Evolutionary conservation across 2,329 filamentous ascomycete genomes (phyloP).

Genomic region (Colletotrichum trifolii): DNA sequence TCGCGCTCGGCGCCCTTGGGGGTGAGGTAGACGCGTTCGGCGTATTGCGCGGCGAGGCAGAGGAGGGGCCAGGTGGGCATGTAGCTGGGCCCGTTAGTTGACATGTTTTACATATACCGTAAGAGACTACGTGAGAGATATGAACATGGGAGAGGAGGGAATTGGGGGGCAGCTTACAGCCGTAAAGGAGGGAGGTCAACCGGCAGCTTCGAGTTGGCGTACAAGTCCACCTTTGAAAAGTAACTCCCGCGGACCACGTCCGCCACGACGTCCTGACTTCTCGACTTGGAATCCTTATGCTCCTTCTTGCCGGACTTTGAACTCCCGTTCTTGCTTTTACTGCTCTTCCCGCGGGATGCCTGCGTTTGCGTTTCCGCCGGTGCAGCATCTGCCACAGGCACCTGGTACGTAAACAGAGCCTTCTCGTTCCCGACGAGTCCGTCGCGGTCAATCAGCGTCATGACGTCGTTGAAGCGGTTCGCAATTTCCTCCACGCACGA

Average conservation of each 20-base stretch:
- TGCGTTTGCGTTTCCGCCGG: no score
- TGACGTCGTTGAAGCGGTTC: constrained; percentile 72
- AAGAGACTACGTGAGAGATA: no score
- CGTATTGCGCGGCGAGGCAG: constrained; percentile 82
- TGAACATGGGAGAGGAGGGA: background rate
- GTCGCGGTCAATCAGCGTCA: constrained; percentile 79
- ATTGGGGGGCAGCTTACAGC: constrained; percentile 60
- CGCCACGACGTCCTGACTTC: constrained; percentile 35
- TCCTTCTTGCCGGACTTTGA: background rate
- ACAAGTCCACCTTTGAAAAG: constrained; percentile 82
- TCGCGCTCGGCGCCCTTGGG: constrained; percentile 72
- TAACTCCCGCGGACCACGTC: constrained; percentile 37
- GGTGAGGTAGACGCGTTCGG: constrained; percentile 77
- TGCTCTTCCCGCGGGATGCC: constrained; percentile 25
- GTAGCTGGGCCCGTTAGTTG: constrained; percentile 61
- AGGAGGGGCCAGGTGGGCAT: constrained; percentile 81
- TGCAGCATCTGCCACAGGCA: constrained; percentile 10
- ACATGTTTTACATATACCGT: no score
- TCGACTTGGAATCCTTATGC: constrained; percentile 5
- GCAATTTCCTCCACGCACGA: constrained; percentile 69
- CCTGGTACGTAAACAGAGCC: constrained; percentile 60
- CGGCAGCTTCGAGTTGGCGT: constrained; percentile 81
- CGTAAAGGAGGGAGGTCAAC: constrained; percentile 73
- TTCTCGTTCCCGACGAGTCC: constrained; percentile 63
- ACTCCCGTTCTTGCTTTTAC: no score